phyloP scores from a whole-genome alignment of 192 early-diverging fungal genomes.

The Gonapodya prolifera region DNA sequence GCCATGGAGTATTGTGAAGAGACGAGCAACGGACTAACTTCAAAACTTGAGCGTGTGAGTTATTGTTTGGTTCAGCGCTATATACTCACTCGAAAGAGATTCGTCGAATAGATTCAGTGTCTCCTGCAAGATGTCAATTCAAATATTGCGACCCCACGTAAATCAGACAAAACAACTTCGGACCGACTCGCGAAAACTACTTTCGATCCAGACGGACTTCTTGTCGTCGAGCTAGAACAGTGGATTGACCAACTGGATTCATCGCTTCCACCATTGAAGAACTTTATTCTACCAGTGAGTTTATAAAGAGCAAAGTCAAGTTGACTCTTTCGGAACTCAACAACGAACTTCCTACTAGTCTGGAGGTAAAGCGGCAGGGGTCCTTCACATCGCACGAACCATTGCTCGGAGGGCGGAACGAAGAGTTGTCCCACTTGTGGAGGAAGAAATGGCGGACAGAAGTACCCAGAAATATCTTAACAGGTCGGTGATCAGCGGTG shows the following conservation, averaged over 20 bases:
- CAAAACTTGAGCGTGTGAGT: neutral
- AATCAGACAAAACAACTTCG: slow-evolving; percentile 29
- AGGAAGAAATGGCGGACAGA: slow-evolving; percentile 38
- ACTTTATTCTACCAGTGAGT: slow-evolving; percentile 74
- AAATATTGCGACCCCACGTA: slow-evolving; percentile 81
- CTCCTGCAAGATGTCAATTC: slow-evolving; percentile 78
- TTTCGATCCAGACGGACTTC: slow-evolving; percentile 59
- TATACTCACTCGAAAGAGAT: neutral
- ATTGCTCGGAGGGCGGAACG: slow-evolving; percentile 81
- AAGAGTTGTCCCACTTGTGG: slow-evolving; percentile 55
- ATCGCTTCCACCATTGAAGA: slow-evolving; percentile 56
- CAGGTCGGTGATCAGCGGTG: slow-evolving; percentile 18
- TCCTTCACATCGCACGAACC: slow-evolving; percentile 70
- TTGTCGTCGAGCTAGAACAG: slow-evolving; percentile 48
- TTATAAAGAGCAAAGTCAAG: neutral
- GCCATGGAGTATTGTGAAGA: slow-evolving; percentile 24
- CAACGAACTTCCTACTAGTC: slow-evolving; percentile 30
- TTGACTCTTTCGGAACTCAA: neutral
- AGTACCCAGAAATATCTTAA: slow-evolving; percentile 59
- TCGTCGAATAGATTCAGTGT: slow-evolving; percentile 61
- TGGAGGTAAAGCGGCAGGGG: slow-evolving; percentile 67
- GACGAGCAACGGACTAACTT: neutral
- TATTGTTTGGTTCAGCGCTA: neutral
- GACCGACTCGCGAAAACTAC: slow-evolving; percentile 42
- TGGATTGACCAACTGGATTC: slow-evolving; percentile 76